These are phyloP conservation scores for Helianthus tuberosus DNA, from an alignment of 129 eudicot species.

Conservation along the genomic window DNA sequence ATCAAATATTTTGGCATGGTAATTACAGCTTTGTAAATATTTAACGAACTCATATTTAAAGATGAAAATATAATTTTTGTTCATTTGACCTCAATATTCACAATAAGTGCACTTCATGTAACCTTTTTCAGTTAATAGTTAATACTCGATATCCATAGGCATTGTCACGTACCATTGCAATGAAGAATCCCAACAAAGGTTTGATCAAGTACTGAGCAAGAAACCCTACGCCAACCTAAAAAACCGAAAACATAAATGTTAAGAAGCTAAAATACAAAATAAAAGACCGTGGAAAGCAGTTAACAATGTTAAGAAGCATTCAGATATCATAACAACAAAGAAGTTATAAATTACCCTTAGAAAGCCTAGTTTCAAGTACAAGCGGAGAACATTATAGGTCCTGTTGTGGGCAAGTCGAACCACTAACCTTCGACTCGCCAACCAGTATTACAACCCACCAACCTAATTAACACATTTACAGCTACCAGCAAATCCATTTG, in stretches of 20 bases:
- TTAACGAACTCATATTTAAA: not conserved
- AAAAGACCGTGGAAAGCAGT: not conserved
- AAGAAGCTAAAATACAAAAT: slow-evolving; percentile 24
- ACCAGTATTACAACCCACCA: too few relatives aligned
- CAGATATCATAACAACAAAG: slow-evolving; percentile 2
- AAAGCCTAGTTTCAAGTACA: slow-evolving; percentile 15
- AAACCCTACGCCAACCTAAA: slow-evolving; percentile 97
- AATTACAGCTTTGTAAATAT: not conserved
- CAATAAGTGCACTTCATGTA: not conserved
- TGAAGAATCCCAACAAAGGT: slow-evolving; percentile 77
- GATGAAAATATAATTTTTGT: not conserved
- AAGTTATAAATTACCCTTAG: not conserved
- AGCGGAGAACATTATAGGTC: not conserved
- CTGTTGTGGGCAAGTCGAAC: not conserved
- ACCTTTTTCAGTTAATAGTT: not conserved
- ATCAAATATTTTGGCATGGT: too few relatives aligned
- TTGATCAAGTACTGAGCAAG: slow-evolving; percentile 93
- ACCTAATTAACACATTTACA: too few relatives aligned
- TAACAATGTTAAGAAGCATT: slow-evolving; percentile 15
- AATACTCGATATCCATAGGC: not conserved
- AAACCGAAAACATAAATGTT: slow-evolving; percentile 14
- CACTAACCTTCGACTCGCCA: too few relatives aligned
- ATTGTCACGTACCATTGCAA: slow-evolving; percentile 73
- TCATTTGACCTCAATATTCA: not conserved
- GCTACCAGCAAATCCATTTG: too few relatives aligned